Conservation (phyloP, 2,329 filamentous ascomycete genomes). For the Alternaria triticimaculans region DNA sequence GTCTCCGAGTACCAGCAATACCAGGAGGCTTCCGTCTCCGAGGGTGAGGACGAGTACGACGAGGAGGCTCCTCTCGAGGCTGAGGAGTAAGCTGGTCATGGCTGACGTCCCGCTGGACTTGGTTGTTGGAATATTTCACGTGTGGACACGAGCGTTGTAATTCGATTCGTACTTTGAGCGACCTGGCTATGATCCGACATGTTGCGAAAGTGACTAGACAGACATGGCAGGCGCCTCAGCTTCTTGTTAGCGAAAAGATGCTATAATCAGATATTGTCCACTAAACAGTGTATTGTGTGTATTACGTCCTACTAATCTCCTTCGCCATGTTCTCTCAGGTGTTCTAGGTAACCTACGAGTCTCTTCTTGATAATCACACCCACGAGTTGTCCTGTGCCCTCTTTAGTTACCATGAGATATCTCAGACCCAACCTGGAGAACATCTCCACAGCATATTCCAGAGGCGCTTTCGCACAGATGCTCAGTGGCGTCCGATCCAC, state of each 20-base stretch:
- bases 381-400: constrained; percentile 58
- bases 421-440: constrained; percentile 64
- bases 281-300: background rate
- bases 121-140: constrained; percentile 22
- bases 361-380: constrained; percentile 67
- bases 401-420: constrained; percentile 62
- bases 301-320: background rate
- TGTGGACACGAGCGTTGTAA: constrained; percentile 17
- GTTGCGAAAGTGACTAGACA: background rate
- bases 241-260: constrained; percentile 47
- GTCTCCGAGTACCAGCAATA: constrained; percentile 99
- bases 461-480: constrained; percentile 59
- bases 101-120: constrained; percentile 25
- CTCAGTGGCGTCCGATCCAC: constrained; percentile 62
- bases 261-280: constrained; percentile 33
- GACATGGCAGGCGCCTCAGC: constrained; percentile 27
- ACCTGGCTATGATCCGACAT: constrained; percentile 20
- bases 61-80: constrained; percentile 78
- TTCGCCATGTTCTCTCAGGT: constrained; percentile 11
- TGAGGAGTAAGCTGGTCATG: constrained; percentile 62
- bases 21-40: constrained; percentile 97
- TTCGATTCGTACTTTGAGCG: constrained; percentile 38
- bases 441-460: constrained; percentile 67
- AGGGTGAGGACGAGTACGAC: constrained; percentile 95
- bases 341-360: constrained; percentile 60